phyloP scores from a whole-genome alignment of 805 yeast species.

The Myxozyma melibiosi region DNA sequence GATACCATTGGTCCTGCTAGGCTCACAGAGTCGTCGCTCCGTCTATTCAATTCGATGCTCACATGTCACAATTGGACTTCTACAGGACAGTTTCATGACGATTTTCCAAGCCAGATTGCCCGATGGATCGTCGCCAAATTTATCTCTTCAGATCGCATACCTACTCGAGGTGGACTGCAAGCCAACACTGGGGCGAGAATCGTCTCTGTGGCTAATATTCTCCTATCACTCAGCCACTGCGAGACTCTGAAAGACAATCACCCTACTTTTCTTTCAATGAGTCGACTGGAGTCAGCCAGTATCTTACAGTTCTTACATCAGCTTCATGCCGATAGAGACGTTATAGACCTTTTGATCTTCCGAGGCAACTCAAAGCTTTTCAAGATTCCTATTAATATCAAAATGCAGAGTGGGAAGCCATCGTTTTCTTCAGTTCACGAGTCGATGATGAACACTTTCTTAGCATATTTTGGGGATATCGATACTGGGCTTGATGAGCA shows the following conservation, averaged over 20 bases:
- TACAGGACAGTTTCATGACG: not conserved
- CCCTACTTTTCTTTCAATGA: not conserved
- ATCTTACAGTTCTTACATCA: slow-evolving; percentile 2
- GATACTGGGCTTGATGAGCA: not conserved
- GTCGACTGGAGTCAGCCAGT: not conserved
- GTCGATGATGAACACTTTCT: not conserved
- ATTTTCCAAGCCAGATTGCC: not conserved
- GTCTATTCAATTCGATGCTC: not conserved
- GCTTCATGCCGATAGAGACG: not conserved
- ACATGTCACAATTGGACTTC: not conserved
- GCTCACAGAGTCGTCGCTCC: slow-evolving; percentile 14
- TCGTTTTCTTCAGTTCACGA: not conserved
- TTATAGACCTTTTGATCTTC: not conserved
- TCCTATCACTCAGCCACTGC: not conserved
- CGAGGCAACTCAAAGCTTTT: not conserved
- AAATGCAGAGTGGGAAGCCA: too few species aligned
- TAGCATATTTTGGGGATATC: not conserved
- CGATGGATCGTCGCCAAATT: slow-evolving; percentile 9
- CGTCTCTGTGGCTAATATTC: not conserved
- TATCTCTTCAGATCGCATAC: not conserved
- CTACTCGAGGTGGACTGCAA: too few species aligned
- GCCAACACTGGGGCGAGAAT: not conserved
- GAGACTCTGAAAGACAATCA: not conserved
- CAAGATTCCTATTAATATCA: too few species aligned
- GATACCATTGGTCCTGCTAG: slow-evolving; percentile 16